Percentiles rank a stretch among this genome's conserved stretches.
Evolutionary conservation across 2,329 filamentous ascomycete genomes (phyloP).

Genomic region (Neophaeococcomyces aloes): DNA sequence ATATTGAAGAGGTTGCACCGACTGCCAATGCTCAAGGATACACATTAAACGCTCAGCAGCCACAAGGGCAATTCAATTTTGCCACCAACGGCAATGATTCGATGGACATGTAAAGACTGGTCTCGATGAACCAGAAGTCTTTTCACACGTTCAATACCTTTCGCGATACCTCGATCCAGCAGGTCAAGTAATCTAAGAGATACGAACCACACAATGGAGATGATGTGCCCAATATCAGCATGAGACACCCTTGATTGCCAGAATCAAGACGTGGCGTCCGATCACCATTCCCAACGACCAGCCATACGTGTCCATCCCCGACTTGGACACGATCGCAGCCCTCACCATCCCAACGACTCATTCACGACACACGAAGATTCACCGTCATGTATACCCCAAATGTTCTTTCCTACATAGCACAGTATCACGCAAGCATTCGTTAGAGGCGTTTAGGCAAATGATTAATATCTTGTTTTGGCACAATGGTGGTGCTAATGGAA

Average conservation of each 20-base stretch:
- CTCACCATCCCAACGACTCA: slow-evolving; percentile 2
- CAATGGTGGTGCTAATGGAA: neutral
- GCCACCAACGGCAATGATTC: slow-evolving; percentile 62
- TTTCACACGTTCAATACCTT: no score
- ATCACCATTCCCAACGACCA: neutral
- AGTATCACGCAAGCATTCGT: slow-evolving; percentile 5
- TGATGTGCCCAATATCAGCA: neutral
- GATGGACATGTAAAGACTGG: slow-evolving; percentile 60
- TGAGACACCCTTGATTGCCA: no score
- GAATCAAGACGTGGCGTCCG: neutral
- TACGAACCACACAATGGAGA: neutral
- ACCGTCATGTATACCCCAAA: slow-evolving; percentile 37
- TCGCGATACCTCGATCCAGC: neutral
- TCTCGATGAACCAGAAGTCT: neutral
- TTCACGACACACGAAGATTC: slow-evolving; percentile 38
- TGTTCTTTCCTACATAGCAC: slow-evolving; percentile 8
- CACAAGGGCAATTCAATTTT: slow-evolving; percentile 87
- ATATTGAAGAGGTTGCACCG: slow-evolving; percentile 71
- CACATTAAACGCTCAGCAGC: slow-evolving; percentile 54
- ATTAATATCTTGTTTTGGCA: neutral
- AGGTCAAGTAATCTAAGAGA: neutral
- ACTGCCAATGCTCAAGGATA: slow-evolving; percentile 64
- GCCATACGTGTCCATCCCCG: neutral
- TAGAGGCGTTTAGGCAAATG: slow-evolving; percentile 8
- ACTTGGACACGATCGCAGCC: slow-evolving; percentile 2